These are phyloP conservation scores for Vanrija sp. DNA, from an alignment of 1,284 basidiomycete species.

Conservation along the genomic window DNA sequence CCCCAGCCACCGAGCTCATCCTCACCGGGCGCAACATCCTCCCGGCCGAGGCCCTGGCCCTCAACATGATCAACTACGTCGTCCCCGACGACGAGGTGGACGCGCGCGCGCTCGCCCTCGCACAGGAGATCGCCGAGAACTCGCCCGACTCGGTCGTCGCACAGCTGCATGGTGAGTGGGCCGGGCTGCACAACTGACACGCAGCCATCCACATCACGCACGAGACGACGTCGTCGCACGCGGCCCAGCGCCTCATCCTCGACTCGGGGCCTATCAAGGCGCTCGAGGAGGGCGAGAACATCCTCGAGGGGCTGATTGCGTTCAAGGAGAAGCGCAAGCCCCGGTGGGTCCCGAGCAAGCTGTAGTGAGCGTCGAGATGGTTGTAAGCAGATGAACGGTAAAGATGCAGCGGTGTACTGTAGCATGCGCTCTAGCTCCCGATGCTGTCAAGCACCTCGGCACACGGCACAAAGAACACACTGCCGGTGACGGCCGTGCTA, in stretches of 20 bases:
- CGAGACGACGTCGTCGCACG: slow-evolving; percentile 1
- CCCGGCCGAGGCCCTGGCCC: slow-evolving; percentile 6
- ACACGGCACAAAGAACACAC: slow-evolving; percentile 13
- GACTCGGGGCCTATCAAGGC: slow-evolving; percentile 9
- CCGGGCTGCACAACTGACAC: background rate
- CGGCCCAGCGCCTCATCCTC: slow-evolving; percentile 9
- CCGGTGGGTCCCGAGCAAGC: slow-evolving; percentile 11
- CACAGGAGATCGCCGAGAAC: slow-evolving; percentile 11
- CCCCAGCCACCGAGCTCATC: slow-evolving; percentile 9
- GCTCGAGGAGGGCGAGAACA: slow-evolving; percentile 11
- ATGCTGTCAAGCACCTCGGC: slow-evolving; percentile 3
- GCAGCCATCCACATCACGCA: slow-evolving; percentile 12
- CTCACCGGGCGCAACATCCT: slow-evolving; percentile 17
- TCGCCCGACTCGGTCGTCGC: slow-evolving; percentile 16
- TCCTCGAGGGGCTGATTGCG: slow-evolving; percentile 15
- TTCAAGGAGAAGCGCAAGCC: slow-evolving; percentile 15
- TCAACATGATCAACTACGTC: slow-evolving; percentile 19
- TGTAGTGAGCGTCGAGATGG: slow-evolving; percentile 5
- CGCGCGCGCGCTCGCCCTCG: slow-evolving; percentile 10
- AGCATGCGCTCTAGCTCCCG: background rate
- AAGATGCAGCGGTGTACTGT: too few relatives aligned
- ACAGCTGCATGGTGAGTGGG: slow-evolving; percentile 9
- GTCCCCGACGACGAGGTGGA: slow-evolving; percentile 18
- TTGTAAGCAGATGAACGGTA: too few relatives aligned
- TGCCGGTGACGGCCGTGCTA: slow-evolving; percentile 10